A percentile compares a stretch with the other conserved stretches of the same genome.
phyloP scores from a whole-genome alignment of 192 early-diverging fungal genomes.

The Kickxella alabastrina region DNA sequence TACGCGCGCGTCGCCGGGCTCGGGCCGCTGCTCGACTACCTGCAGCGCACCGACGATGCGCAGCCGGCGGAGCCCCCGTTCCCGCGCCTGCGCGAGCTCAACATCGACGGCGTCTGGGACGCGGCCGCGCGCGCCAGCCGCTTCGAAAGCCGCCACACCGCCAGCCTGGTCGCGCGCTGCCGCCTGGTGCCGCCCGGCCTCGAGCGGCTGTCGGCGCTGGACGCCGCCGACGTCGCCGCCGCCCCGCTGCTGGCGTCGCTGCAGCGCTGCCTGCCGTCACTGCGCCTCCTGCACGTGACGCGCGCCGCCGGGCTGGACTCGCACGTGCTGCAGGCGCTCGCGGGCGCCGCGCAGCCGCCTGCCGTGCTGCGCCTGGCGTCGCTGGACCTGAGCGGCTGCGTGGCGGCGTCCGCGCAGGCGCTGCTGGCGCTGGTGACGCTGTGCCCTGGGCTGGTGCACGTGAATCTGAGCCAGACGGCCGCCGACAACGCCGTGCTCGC shows the following conservation, averaged over 20 bases:
- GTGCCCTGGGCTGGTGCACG: slow-evolving; percentile 23
- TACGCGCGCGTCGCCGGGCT: slow-evolving; percentile 10
- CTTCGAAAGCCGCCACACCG: slow-evolving; percentile 10
- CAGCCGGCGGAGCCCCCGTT: slow-evolving; percentile 15
- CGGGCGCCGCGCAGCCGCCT: neutral
- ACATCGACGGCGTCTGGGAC: slow-evolving; percentile 37
- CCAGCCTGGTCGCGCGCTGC: slow-evolving; percentile 1
- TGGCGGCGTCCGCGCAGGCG: slow-evolving; percentile 9
- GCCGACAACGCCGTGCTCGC: slow-evolving; percentile 29
- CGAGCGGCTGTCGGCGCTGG: slow-evolving; percentile 23
- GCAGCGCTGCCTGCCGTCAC: slow-evolving; percentile 11
- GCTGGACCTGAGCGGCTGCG: slow-evolving; percentile 38
- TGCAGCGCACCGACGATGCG: slow-evolving; percentile 7
- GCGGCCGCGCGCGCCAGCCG: slow-evolving; percentile 2
- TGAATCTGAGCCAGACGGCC: slow-evolving; percentile 29
- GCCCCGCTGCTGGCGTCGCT: slow-evolving; percentile 4
- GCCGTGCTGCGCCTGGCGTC: slow-evolving; percentile 12
- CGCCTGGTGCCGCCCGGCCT: slow-evolving; percentile 14
- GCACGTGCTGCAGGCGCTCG: slow-evolving; percentile 2
- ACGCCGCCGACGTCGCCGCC: slow-evolving; percentile 3
- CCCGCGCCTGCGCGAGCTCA: slow-evolving; percentile 25
- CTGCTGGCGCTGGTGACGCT: slow-evolving; percentile 12
- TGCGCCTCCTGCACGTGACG: slow-evolving; percentile 26
- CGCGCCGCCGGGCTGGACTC: slow-evolving; percentile 5
- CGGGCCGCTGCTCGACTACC: slow-evolving; percentile 19